A percentile compares a stretch with the other conserved stretches of the same genome.
These are phyloP conservation scores for Corylus avellana DNA, from an alignment of 306 rosid genomes.

Conservation along the genomic window DNA sequence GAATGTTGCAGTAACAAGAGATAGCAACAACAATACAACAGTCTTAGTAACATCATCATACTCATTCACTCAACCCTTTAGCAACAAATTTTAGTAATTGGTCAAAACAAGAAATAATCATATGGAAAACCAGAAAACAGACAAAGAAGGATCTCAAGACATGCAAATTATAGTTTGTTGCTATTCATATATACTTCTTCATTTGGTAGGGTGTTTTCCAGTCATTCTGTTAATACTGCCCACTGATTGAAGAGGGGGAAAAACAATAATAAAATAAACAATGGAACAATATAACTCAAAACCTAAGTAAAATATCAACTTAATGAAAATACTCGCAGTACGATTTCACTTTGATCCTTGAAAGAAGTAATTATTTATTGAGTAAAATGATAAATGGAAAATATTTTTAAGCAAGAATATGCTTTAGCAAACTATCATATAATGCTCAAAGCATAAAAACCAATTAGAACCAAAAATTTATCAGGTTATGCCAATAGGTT, in stretches of 20 bases:
- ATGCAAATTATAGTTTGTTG: background rate
- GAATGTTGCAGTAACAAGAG: background rate
- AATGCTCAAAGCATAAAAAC: constrained; percentile 1
- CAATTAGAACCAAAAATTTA: constrained; percentile 10
- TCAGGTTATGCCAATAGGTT: background rate
- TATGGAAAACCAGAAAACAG: background rate
- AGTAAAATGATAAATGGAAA: background rate
- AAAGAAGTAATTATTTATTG: background rate
- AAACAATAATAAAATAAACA: background rate
- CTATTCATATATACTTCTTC: background rate
- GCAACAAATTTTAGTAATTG: background rate
- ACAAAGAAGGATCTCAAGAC: background rate
- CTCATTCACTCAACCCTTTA: background rate
- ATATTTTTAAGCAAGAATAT: background rate
- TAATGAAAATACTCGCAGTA: background rate
- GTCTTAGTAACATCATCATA: background rate
- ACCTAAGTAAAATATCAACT: background rate
- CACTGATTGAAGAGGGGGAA: background rate
- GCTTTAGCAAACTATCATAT: background rate
- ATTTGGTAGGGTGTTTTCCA: background rate
- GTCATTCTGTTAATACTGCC: background rate
- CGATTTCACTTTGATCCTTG: background rate
- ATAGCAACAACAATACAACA: background rate
- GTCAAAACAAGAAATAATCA: background rate
- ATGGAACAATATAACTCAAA: background rate